Conservation (phyloP, 805 yeast genomes). For the Metschnikowia colocasiae region DNA sequence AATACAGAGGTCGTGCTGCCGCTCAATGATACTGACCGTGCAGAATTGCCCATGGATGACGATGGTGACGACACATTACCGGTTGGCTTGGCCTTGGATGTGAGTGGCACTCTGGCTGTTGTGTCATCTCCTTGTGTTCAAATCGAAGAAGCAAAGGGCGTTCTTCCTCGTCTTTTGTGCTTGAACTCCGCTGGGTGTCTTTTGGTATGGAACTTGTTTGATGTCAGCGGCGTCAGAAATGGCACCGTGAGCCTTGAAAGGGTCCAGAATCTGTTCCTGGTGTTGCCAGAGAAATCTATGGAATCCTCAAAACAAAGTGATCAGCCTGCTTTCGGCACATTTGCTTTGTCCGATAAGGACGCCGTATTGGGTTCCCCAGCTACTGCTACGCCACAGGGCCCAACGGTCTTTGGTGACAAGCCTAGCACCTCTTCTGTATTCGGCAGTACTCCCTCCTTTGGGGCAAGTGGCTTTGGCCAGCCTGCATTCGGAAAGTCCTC, state of each 20-base stretch:
- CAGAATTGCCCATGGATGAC: slow-evolving; percentile 68
- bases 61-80: slow-evolving; percentile 67
- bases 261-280: background rate
- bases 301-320: background rate
- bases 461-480: slow-evolving; percentile 17
- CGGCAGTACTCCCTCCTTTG: slow-evolving; percentile 4
- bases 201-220: slow-evolving; percentile 62
- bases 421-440: background rate
- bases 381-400: background rate
- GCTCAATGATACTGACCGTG: slow-evolving; percentile 66
- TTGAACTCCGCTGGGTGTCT: slow-evolving; percentile 62
- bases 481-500: slow-evolving; percentile 10
- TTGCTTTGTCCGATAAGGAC: background rate
- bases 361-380: background rate
- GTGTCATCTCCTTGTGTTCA: slow-evolving; percentile 55
- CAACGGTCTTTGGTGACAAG: background rate
- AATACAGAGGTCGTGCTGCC: slow-evolving; percentile 35
- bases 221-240: slow-evolving; percentile 47
- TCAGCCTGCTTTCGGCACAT: background rate
- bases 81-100: slow-evolving; percentile 65
- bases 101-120: slow-evolving; percentile 36
- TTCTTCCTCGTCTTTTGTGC: slow-evolving; percentile 60
- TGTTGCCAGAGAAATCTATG: background rate
- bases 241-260: slow-evolving; percentile 14
- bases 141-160: slow-evolving; percentile 52